phyloP scores from a whole-genome alignment of 371 early-diverging fungal genomes.

The Syncephalis fuscata region DNA sequence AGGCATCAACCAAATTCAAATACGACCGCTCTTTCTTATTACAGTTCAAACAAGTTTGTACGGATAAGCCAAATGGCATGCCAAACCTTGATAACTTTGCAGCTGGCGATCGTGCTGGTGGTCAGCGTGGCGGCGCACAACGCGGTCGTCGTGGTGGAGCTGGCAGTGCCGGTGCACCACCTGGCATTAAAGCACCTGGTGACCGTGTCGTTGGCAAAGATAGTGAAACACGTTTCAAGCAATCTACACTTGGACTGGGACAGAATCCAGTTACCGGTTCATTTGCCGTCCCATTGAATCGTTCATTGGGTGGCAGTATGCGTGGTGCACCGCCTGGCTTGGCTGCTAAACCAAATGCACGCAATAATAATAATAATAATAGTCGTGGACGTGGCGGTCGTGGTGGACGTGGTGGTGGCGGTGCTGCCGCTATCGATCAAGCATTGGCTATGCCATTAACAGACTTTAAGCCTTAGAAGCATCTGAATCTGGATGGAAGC shows the following conservation, averaged over 20 bases:
- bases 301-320: constrained; percentile 23
- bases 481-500: constrained; percentile 75
- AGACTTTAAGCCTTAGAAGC: constrained; percentile 56
- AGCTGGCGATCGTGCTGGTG: constrained; percentile 25
- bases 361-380: constrained; percentile 10
- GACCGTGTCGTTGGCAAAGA: constrained; percentile 11
- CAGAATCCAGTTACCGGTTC: constrained; percentile 20
- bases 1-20: constrained; percentile 23
- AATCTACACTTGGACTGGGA: constrained; percentile 18
- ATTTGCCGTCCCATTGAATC: constrained; percentile 9
- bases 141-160: constrained; percentile 13
- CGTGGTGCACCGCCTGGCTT: constrained; percentile 16
- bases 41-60: constrained; percentile 51
- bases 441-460: constrained; percentile 40
- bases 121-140: constrained; percentile 7
- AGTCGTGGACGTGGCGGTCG: constrained; percentile 22
- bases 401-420: constrained; percentile 27
- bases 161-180: constrained; percentile 21
- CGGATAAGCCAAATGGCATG: constrained; percentile 43
- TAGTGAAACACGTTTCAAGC: constrained; percentile 29
- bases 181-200: constrained; percentile 1
- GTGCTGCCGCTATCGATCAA: constrained; percentile 22
- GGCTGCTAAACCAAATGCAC: constrained; percentile 11
- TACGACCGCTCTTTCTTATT: constrained; percentile 63
- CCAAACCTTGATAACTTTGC: constrained; percentile 44